phyloP scores from a whole-genome alignment of 78 protist species.

The Dictyostelium citrinum region DNA sequence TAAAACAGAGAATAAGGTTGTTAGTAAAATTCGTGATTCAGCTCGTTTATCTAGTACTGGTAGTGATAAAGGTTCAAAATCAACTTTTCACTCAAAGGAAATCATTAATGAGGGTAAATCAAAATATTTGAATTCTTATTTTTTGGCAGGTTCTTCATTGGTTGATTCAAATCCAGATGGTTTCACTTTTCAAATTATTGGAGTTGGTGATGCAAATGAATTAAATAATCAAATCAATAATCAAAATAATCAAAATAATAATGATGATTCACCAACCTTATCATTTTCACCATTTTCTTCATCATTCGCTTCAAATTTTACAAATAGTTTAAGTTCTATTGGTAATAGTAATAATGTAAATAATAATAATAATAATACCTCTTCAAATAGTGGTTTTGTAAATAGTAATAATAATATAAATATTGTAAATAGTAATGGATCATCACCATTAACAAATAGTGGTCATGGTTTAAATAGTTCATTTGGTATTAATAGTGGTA shows the following conservation, averaged over 20 bases:
- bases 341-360: not conserved
- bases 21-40: constrained; percentile 22
- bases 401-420: not conserved
- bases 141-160: constrained; percentile 18
- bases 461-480: not conserved
- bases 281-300: constrained; percentile 2
- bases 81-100: not conserved
- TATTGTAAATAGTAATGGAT: not conserved
- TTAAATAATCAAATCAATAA: not conserved
- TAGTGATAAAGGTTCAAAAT: not conserved
- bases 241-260: not conserved
- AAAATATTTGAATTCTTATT: constrained; percentile 29
- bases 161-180: constrained; percentile 15
- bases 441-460: not conserved
- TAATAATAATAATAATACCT: not conserved
- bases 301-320: not conserved
- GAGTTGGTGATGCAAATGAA: constrained; percentile 17
- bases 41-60: not conserved
- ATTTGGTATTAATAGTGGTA: not conserved
- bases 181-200: constrained; percentile 32
- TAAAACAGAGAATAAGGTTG: constrained; percentile 60
- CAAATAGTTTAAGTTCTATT: not conserved
- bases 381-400: not conserved
- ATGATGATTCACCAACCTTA: not conserved
- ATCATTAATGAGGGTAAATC: constrained; percentile 38